A percentile compares a stretch with the other conserved stretches of the same genome.
These are phyloP conservation scores for Hibiscus trionum DNA, from an alignment of 345 rosid species.

Conservation along the genomic window DNA sequence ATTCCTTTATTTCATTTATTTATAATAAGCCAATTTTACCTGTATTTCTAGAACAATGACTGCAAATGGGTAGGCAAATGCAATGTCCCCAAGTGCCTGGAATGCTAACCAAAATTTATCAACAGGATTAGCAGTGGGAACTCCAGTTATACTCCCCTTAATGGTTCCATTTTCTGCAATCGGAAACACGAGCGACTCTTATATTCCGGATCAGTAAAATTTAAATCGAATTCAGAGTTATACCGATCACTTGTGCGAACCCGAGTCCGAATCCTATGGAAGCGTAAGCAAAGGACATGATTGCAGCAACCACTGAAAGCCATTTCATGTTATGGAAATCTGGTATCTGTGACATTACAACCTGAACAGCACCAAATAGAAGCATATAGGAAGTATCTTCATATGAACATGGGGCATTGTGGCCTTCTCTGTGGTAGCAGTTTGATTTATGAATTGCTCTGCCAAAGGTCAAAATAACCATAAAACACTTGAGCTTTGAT, in stretches of 20 bases:
- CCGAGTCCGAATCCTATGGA: constrained; percentile 41
- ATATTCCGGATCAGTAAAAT: neutral
- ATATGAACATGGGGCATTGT: constrained; percentile 28
- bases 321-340: constrained; percentile 38
- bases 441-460: constrained; percentile 39
- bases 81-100: constrained; percentile 58
- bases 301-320: constrained; percentile 36
- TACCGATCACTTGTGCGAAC: constrained; percentile 34
- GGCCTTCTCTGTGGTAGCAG: constrained; percentile 46
- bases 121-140: constrained; percentile 22
- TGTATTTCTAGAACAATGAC: constrained; percentile 54
- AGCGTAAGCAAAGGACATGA: constrained; percentile 43
- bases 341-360: constrained; percentile 34
- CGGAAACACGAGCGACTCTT: neutral
- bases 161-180: constrained; percentile 42
- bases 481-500: too few species aligned
- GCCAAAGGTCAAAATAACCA: neutral
- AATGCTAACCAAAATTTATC: constrained; percentile 39
- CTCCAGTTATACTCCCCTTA: constrained; percentile 42
- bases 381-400: constrained; percentile 23
- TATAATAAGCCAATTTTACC: constrained; percentile 19
- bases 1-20: neutral
- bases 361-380: constrained; percentile 33
- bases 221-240: neutral
- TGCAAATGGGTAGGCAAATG: constrained; percentile 52